Evolutionary conservation across 768 basidiomycete genomes (phyloP), one percentile per base, ranked within the genome.

Genomic region (Auricularia sp.): DNA sequence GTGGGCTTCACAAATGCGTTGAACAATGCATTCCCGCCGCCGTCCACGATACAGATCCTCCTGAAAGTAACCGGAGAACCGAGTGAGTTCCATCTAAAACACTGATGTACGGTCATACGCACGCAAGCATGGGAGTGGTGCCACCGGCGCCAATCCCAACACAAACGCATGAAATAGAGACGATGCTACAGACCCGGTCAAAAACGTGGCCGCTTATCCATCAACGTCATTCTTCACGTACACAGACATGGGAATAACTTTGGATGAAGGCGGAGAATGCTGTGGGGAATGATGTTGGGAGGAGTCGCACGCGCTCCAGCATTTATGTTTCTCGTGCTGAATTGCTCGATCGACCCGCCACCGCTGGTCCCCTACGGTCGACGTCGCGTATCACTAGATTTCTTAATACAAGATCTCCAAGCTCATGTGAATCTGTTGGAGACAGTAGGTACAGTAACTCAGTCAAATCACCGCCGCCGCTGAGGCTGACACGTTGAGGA

Each of bases 1-100:
- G 81, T 82, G 58, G 84, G 84, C 24, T 75, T 79, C 61, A 85
- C 83, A 69, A 75, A 80, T 42, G 80, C 81, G 68, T 84, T 83
- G 61, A 82, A 71, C 29, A 84, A 63, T 6, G 76, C 67, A 36
- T 73, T 66, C 16, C 83, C 83, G 67, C 75, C 73, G 67, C 81
- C 83, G 71, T 85, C 81, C 14, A 77, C 75, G 36, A 85, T 66
- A 14, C 82, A 81, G 16, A 85, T 81, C 42, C 83, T 81, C 3
- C 84, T 85, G 65, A 29, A 58, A 37, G 21, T 8, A 7, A 18
- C 14, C 47, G 11, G 39, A 7, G 3, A 18, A 18, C 47, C 14
- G 8, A 18, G 1, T 51, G 56, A 59, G 56, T 11, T 13, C 18
- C 24, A 14, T 13, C 24, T 10, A 10, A 29, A 35, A 10, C 56